Base-by-base conservation (phyloP, 2,329 filamentous ascomycete genomes). In the Sarocladiaceae sp. region DNA sequence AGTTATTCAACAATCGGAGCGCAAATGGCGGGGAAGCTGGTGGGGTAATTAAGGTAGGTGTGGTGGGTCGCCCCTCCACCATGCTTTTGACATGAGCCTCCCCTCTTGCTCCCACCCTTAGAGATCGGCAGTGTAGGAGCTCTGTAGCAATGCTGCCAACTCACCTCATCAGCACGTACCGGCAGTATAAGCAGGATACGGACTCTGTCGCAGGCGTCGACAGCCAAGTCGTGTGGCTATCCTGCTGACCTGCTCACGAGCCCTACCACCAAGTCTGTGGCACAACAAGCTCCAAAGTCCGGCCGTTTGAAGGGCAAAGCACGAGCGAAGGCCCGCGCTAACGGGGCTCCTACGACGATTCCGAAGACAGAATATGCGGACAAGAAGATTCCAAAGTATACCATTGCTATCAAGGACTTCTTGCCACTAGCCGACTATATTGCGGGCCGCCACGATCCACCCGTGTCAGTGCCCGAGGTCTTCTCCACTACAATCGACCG, bases 131-230 rank as follows among this genome's bases (percentile, higher is more conserved):
- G n/a, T n/a, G n/a, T n/a, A n/a, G n/a, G n/a, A n/a, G n/a, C n/a
- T n/a, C n/a, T n/a, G n/a, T n/a, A n/a, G n/a, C n/a, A 23, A 65
- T 64, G 59, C 53, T 62, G 4, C 57, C 59, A 0, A n/a, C 13
- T 6, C 29, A 44, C 0, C 54, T 71, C 0, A 10, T 57, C 29
- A 63, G 66, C 51, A 60, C 59, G 1, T 73, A 74, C 54, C 61
- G 61, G 18, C 63, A 66, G 52, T 74, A 74, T 58, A 74, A 72
- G 53, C 53, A 65, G n/a, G 71, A 74, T 51, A 71, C 67, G 0
- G 59, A 72, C 33, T 60, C 63, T 2, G 62, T 75, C 10, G 70
- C 68, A 1, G 7, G 70, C 68, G 2, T 66, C 64, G 2, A 73
- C 70, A 1, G 72, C 71, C 35, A 67, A 63, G 48, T 55, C 58